phyloP scores from a whole-genome alignment of 331 rosid genomes.

The Quercus lobata region DNA sequence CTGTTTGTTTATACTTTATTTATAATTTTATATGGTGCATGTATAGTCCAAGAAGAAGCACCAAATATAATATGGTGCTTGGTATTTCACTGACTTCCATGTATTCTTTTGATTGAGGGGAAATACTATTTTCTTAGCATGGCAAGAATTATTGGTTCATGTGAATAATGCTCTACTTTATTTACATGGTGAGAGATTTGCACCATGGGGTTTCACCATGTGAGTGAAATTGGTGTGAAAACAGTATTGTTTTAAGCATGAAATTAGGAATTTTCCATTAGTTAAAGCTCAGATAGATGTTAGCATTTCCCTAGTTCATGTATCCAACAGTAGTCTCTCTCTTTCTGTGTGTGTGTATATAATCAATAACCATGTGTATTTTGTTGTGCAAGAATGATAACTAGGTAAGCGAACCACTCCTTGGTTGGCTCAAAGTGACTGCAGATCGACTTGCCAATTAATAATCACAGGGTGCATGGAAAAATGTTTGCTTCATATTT shows the following conservation, averaged over 20 bases:
- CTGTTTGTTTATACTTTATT: neutral
- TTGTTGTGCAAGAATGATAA: neutral
- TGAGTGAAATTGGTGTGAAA: no score
- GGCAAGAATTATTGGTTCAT: no score
- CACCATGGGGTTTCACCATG: no score
- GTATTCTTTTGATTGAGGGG: neutral
- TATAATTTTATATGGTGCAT: neutral
- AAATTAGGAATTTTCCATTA: neutral
- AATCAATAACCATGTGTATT: neutral
- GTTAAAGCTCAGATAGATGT: constrained; percentile 9
- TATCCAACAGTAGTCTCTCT: neutral
- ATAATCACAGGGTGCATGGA: neutral
- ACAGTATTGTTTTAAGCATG: no score
- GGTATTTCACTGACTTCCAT: constrained; percentile 8
- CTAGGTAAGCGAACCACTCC: neutral
- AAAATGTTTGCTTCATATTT: neutral
- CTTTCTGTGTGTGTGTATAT: neutral
- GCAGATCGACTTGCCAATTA: no score
- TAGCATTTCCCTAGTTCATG: neutral
- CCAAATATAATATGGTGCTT: neutral
- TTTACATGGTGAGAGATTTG: no score
- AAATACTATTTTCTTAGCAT: no score
- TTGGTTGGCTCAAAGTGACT: no score
- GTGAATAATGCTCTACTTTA: no score
- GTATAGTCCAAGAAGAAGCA: neutral